Evolutionary conservation across 768 basidiomycete genomes (phyloP), one percentile per base, ranked within the genome.

Genomic region (Termitomyces sp.): DNA sequence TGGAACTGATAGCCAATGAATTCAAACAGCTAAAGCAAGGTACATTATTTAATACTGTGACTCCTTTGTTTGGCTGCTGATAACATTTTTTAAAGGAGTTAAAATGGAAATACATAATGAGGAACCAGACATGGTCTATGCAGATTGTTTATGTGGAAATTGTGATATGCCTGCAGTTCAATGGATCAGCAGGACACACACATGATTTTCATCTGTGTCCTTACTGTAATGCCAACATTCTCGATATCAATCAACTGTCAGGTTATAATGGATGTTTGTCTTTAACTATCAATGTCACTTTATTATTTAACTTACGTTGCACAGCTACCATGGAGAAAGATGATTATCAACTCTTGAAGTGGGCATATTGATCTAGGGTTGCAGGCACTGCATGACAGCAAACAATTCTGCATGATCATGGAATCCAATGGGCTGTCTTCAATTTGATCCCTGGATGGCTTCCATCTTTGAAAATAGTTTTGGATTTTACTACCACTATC

Each of bases 401-500:
- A 1, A 52, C 22, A 16, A 68, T 72, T 41, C 56, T 70, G 0
- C 43, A 54, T 18, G 60, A 66, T 44, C 40, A 62, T 44, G 69
- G 69, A 24, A 58, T 66, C 30, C 57, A 63, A 20, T 70, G 57
- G 57, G 62, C 65, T 13, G 44, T 58, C 5, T 55, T 73, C 18
- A 67, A 73, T 50, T 6, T 49, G 1, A 55, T 72, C 30, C 60
- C 68, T 8, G 62, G 65, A 18, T 73, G 71, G 71, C 56, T 57
- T 7, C 71, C 71, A 5, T 52, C 59, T 3, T 50, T 40, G 11
- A 53, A 66, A 52, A 65, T 66, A 0, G 60, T 62, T 0, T 61
- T 71, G 2, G 70, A 72, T 55, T 70, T 72, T 50, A 71, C 71
- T 54, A 64, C 63, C 36, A 54, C 70, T 6, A 70, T 67, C n/a